Evolutionary conservation across 371 early-diverging fungal genomes (phyloP), one percentile per base, ranked within the genome.

Genomic region (Zychaea mexicana): DNA sequence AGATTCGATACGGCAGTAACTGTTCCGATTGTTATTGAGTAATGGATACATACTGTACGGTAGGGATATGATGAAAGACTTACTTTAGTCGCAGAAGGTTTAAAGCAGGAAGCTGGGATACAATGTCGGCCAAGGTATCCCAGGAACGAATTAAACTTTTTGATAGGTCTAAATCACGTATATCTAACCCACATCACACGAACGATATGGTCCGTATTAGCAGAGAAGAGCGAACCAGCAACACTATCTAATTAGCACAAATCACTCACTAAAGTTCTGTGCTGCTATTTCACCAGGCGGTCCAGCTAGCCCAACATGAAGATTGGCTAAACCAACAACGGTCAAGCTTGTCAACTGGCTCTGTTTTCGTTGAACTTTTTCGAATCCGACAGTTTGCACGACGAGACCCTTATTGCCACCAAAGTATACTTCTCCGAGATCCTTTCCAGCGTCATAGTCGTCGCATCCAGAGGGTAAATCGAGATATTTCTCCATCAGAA

Each of bases 311-410:
- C 75, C 66, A 32, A 87, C 70, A 26, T 67, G 62, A 62, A 73
- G 73, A 17, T 78, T 72, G 19, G 83, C 75, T 15, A 90, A 61
- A 6, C 90, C 87, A 1, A 90, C 81, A 28, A 86, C 85, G 2
- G 57, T 68, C 27, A 91, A 55, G 7, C 36, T 65, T 28, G 66
- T 76, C 68, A 89, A 63, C 22, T 81, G 60, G 13, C 83, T 69
- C 60, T 85, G 84, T 62, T 79, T 79, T 6, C 80, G 71, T 39
- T 82, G 73, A 45, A 94, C 76, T 64, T 92, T 90, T 27, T 91
- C 91, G 77, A 92, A 91, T 1, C 95, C 95, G 22, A 90, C 88
- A 0, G 89, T 87, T 57, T 94, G 94, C 4, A 95, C 88, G 8
- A 79, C 71, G 52, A 91, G 78, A 10, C 82, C 76, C 36, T 67